Evolutionary conservation across 768 basidiomycete genomes (phyloP).

Genomic region (Trametes cubensis): DNA sequence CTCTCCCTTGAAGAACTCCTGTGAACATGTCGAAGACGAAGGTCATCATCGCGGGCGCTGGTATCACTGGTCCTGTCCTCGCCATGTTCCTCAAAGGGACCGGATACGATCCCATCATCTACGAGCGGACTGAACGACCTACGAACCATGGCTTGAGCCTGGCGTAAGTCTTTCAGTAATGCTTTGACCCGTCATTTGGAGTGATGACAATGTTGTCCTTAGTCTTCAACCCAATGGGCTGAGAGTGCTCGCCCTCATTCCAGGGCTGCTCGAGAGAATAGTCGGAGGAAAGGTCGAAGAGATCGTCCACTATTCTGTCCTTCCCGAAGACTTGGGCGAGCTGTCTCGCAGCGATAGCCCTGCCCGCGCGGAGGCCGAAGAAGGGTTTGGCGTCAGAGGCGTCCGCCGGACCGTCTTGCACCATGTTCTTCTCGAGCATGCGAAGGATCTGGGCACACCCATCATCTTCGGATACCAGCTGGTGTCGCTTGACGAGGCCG

Average conservation of each 20-base stretch:
- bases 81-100: slow-evolving; percentile 41
- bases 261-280: slow-evolving; percentile 22
- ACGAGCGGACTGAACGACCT: slow-evolving; percentile 34
- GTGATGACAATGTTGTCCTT: too few relatives aligned
- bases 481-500: slow-evolving; percentile 37
- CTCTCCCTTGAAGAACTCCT: slow-evolving; percentile 38
- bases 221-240: slow-evolving; percentile 25
- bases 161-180: slow-evolving; percentile 28
- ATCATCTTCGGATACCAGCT: slow-evolving; percentile 41
- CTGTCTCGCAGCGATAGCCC: slow-evolving; percentile 34
- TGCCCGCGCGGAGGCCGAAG: slow-evolving; percentile 19
- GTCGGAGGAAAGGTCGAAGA: slow-evolving; percentile 3
- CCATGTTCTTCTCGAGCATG: slow-evolving; percentile 35
- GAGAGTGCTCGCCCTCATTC: slow-evolving; percentile 22
- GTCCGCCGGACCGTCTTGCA: slow-evolving; percentile 38
- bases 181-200: neutral
- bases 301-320: slow-evolving; percentile 8
- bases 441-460: slow-evolving; percentile 35
- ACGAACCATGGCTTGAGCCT: slow-evolving; percentile 38
- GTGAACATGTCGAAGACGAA: slow-evolving; percentile 33
- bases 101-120: slow-evolving; percentile 42
- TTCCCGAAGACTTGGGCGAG: slow-evolving; percentile 33
- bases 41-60: slow-evolving; percentile 43
- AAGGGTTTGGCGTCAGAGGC: slow-evolving; percentile 37
- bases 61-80: slow-evolving; percentile 46